Conservation (phyloP, 768 basidiomycete species). For the Gloeopeniophorella convolvens region DNA sequence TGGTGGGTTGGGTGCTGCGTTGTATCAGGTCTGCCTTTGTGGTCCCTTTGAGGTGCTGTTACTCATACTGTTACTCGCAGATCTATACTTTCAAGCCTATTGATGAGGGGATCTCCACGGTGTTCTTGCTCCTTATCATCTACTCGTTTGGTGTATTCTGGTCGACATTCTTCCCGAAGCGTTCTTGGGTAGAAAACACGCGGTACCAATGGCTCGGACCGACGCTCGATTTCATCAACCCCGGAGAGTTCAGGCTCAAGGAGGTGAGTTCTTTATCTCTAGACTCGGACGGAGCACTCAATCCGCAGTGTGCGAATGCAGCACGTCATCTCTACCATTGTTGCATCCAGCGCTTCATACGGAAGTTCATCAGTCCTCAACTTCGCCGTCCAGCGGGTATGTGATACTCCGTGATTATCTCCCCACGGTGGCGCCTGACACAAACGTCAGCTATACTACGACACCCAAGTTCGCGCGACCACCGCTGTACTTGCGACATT, state of each 20-base stretch:
- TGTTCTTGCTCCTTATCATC: slow-evolving; percentile 50
- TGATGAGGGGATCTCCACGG: slow-evolving; percentile 42
- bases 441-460: slow-evolving; percentile 45
- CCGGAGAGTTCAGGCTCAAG: slow-evolving; percentile 50
- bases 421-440: neutral
- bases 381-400: slow-evolving; percentile 54
- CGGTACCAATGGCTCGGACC: slow-evolving; percentile 36
- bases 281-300: neutral
- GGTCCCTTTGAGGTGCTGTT: neutral
- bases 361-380: slow-evolving; percentile 51
- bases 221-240: slow-evolving; percentile 45
- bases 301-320: slow-evolving; percentile 26
- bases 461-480: slow-evolving; percentile 45
- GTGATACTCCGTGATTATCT: slow-evolving; percentile 10
- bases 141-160: slow-evolving; percentile 47
- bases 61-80: slow-evolving; percentile 25
- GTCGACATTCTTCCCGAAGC: slow-evolving; percentile 41
- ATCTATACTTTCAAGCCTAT: slow-evolving; percentile 58
- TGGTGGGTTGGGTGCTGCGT: slow-evolving; percentile 52
- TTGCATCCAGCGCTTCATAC: slow-evolving; percentile 49
- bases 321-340: slow-evolving; percentile 52
- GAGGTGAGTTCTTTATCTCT: slow-evolving; percentile 35
- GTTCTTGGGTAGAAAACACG: slow-evolving; percentile 39
- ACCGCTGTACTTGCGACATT: slow-evolving; percentile 58
- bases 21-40: slow-evolving; percentile 39